phyloP scores from a whole-genome alignment of 75 land plant species.

The Picea glauca region DNA sequence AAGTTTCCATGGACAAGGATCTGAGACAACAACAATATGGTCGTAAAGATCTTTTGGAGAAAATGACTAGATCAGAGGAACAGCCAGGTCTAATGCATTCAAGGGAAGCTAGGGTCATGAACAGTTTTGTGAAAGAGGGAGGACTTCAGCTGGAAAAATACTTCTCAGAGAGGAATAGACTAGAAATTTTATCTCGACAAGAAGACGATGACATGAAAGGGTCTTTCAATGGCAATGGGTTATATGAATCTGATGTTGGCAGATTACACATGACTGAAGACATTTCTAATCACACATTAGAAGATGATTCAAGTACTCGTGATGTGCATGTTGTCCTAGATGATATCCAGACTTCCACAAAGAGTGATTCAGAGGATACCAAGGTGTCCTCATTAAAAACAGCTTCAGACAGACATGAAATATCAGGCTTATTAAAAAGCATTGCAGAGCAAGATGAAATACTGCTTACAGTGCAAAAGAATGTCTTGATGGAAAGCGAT shows the following conservation, averaged over 20 bases:
- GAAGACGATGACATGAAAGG: neutral
- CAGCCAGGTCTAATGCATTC: no score
- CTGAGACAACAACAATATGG: no score
- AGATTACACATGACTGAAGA: constrained; percentile 6
- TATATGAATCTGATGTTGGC: neutral
- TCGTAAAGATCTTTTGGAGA: no score
- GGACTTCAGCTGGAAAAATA: neutral
- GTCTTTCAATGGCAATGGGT: neutral
- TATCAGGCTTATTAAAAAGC: neutral
- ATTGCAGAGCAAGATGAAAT: neutral
- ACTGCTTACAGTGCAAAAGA: constrained; percentile 6
- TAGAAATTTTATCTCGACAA: neutral
- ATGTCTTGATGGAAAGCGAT: neutral
- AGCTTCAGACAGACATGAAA: neutral
- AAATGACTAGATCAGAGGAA: no score
- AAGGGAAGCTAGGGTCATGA: no score
- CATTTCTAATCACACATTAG: neutral
- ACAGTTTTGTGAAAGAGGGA: neutral
- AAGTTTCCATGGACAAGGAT: no score
- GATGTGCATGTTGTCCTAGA: constrained; percentile 59
- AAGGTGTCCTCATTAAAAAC: neutral
- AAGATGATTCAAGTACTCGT: constrained; percentile 17
- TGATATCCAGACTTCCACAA: constrained; percentile 3
- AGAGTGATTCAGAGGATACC: neutral
- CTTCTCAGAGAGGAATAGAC: neutral